These are phyloP conservation scores for Hymenoscyphus fructigenus DNA, from an alignment of 2,329 filamentous ascomycete genomes.

Conservation along the genomic window DNA sequence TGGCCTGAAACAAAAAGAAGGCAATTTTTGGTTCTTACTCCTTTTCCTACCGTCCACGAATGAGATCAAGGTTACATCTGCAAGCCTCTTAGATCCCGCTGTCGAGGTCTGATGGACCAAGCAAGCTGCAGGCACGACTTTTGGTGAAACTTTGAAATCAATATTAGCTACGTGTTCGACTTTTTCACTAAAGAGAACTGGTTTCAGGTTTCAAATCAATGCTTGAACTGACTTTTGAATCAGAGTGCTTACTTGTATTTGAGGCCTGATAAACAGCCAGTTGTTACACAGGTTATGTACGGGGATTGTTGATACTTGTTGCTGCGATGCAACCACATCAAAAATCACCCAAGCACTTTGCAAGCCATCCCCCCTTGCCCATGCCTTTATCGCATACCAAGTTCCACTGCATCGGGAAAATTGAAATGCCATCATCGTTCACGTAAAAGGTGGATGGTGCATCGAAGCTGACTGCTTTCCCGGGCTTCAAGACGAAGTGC, in stretches of 20 bases:
- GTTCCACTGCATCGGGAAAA: slow-evolving; percentile 1
- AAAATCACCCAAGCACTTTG: no score
- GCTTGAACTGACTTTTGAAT: background rate
- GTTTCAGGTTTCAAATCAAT: background rate
- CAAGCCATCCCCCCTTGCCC: background rate
- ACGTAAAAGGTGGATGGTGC: background rate
- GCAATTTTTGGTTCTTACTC: no score
- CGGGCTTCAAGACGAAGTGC: background rate
- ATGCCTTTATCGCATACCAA: background rate
- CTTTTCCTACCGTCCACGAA: no score
- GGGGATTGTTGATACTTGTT: background rate
- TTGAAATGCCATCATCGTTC: background rate
- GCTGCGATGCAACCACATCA: background rate
- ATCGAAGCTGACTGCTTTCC: background rate
- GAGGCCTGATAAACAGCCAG: background rate
- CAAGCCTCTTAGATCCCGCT: no score
- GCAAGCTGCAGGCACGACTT: background rate
- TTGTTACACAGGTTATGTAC: background rate
- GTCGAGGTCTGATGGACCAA: no score
- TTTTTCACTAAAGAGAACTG: background rate
- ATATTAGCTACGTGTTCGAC: background rate
- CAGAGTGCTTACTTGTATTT: no score
- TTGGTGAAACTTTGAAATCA: background rate
- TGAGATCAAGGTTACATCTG: no score
- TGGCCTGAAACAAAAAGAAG: no score